Conservation (phyloP, 2,329 filamentous ascomycete species). For the Dothideomycetes sp. region DNA sequence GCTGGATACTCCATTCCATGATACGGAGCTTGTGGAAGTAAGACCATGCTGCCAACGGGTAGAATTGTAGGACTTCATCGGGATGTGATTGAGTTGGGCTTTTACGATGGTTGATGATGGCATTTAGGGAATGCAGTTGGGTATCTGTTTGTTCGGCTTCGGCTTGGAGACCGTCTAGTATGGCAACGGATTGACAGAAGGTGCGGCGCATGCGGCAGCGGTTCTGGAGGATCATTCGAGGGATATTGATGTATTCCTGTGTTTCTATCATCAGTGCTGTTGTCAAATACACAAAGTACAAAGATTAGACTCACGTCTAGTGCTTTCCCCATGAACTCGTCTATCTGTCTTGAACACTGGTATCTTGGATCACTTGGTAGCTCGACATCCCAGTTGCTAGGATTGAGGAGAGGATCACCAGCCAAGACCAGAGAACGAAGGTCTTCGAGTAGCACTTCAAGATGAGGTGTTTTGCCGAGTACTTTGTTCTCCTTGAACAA, state of each 20-base stretch:
- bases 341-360: conserved; percentile 63
- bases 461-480: conserved; percentile 60
- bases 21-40: conserved; percentile 84
- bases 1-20: conserved; percentile 78
- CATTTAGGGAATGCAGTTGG: conserved; percentile 2
- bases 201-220: conserved; percentile 79
- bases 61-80: conserved; percentile 29
- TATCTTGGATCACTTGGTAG: conserved; percentile 63
- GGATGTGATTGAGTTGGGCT: not conserved
- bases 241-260: conserved; percentile 76
- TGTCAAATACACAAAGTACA: conserved; percentile 21
- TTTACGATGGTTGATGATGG: too few relatives aligned
- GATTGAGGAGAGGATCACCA: conserved; percentile 60
- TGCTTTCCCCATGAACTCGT: conserved; percentile 51
- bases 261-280: too few relatives aligned
- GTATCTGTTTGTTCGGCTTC: conserved; percentile 69
- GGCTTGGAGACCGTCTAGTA: conserved; percentile 75
- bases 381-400: conserved; percentile 67
- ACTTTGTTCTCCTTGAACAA: conserved; percentile 65
- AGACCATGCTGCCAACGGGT: conserved; percentile 77
- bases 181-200: conserved; percentile 71
- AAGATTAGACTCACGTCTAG: too few relatives aligned
- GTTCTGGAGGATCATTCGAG: conserved; percentile 81
- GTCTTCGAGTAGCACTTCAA: conserved; percentile 69
- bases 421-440: conserved; percentile 70